Evolutionary conservation across 2,329 filamentous ascomycete species (phyloP).

Genomic region (Zopfia rhizophila): DNA sequence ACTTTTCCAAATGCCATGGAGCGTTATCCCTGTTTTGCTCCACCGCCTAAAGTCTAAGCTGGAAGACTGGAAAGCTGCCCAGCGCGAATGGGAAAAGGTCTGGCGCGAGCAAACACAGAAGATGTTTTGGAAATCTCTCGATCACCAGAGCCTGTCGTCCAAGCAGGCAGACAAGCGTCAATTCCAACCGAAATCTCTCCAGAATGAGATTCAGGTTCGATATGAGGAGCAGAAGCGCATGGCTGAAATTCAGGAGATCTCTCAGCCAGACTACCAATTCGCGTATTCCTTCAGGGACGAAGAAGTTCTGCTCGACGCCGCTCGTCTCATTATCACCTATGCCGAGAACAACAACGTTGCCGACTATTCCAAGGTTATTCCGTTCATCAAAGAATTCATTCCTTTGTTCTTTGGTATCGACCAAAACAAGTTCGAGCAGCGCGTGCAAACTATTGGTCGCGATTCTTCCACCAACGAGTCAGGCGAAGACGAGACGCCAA

Average conservation of each 20-base stretch:
- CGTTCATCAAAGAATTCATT: slow-evolving; percentile 62
- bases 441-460: slow-evolving; percentile 62
- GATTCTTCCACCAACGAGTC: slow-evolving; percentile 64
- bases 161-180: slow-evolving; percentile 91
- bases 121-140: slow-evolving; percentile 94
- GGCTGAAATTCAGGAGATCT: slow-evolving; percentile 68
- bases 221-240: slow-evolving; percentile 88
- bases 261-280: slow-evolving; percentile 76
- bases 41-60: slow-evolving; percentile 93
- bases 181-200: slow-evolving; percentile 88
- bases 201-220: slow-evolving; percentile 90
- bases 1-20: slow-evolving; percentile 84
- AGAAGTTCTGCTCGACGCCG: slow-evolving; percentile 63
- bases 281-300: slow-evolving; percentile 73
- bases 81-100: slow-evolving; percentile 98
- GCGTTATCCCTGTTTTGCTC: slow-evolving; percentile 88
- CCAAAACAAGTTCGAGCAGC: slow-evolving; percentile 69
- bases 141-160: slow-evolving; percentile 93
- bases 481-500: slow-evolving; percentile 70
- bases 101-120: slow-evolving; percentile 96
- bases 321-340: slow-evolving; percentile 57
- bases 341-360: slow-evolving; percentile 54
- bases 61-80: slow-evolving; percentile 96
- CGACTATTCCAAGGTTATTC: slow-evolving; percentile 56
- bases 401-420: slow-evolving; percentile 63